Base-by-base conservation (phyloP, 371 early-diverging fungal species). In the Rhizomucor miehei region DNA sequence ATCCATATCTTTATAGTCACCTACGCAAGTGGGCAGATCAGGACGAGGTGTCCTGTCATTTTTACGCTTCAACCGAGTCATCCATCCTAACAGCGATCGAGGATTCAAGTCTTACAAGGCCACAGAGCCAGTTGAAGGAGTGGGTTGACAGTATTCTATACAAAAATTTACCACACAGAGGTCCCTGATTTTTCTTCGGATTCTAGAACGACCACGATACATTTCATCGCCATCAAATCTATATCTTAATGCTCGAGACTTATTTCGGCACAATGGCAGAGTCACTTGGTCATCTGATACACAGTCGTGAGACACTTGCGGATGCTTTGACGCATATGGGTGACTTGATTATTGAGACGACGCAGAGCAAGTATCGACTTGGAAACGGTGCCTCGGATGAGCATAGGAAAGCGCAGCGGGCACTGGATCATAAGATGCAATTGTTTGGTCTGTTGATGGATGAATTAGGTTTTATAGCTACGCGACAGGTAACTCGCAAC, bases 381-480 rank as follows among this genome's bases (percentile, higher is more conserved):
- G 84, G 84, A n/a, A 62, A 75, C 19, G 81, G 81, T 8, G 60
- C 66, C 21, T 65, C 74, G 24, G 65, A 70, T 9, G 71, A 76
- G 21, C 59, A 70, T 23, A 67, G 76, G 38, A 79, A 75, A 8
- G 63, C 64, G 1, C 84, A 83, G 48, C 72, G 80, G 14, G 66
- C 69, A 2, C 58, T 83, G 44, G 84, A 83, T 52, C 64, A 73
- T 48, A 73, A 75, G 44, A 75, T 83, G 80, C 84, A 83, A 54
- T 61, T 81, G 39, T 73, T 83, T 69, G 84, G 84, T 9, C 58
- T 81, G 16, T 51, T 83, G 25, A 74, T 81, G 65, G 84, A 83
- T 49, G 81, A 83, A 45, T 56, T 83, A 13, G 73, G 80, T 14
- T 72, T 79, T 45, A 62, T 78, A 14, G 67, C 71, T 39, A 76